phyloP scores from a whole-genome alignment of 176 grass and related monocot genomes.

The Oryza meyeriana region DNA sequence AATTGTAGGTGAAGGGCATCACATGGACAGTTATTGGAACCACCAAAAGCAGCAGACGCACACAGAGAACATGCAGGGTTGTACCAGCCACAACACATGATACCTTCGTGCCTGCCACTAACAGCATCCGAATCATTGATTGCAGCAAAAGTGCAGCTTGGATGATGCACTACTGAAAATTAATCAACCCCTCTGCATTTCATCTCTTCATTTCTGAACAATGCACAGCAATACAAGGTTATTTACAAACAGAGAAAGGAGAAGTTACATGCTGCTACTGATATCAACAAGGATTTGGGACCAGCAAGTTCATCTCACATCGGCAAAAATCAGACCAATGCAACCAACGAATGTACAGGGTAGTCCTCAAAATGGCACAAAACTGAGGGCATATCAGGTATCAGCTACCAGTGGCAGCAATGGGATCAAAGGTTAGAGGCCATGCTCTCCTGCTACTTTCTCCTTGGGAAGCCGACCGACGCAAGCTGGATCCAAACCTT shows the following conservation, averaged over 20 bases:
- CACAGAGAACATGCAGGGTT: constrained; percentile 24
- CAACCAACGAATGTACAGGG: constrained; percentile 19
- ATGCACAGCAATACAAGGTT: constrained; percentile 37
- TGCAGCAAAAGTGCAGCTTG: background rate
- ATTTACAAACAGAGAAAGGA: constrained; percentile 51
- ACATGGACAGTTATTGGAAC: constrained; percentile 42
- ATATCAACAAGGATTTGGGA: constrained; percentile 35
- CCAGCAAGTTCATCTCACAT: constrained; percentile 29
- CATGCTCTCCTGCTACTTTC: constrained; percentile 60
- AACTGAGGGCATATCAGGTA: background rate
- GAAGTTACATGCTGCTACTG: background rate
- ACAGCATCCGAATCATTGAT: background rate
- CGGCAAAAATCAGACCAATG: constrained; percentile 8
- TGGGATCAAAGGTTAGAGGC: constrained; percentile 55
- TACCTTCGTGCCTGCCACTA: constrained; percentile 29
- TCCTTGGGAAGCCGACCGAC: constrained; percentile 62
- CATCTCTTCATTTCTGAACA: constrained; percentile 25
- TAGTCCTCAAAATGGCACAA: constrained; percentile 23
- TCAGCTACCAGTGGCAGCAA: constrained; percentile 56
- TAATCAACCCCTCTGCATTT: constrained; percentile 10
- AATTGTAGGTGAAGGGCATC: constrained; percentile 22
- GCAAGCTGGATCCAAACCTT: constrained; percentile 50
- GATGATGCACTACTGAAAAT: background rate
- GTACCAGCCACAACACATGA: constrained; percentile 15
- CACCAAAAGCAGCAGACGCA: constrained; percentile 16